These are phyloP conservation scores for Mucor velutinosus DNA, from an alignment of 371 early-diverging fungal species.

Conservation along the genomic window DNA sequence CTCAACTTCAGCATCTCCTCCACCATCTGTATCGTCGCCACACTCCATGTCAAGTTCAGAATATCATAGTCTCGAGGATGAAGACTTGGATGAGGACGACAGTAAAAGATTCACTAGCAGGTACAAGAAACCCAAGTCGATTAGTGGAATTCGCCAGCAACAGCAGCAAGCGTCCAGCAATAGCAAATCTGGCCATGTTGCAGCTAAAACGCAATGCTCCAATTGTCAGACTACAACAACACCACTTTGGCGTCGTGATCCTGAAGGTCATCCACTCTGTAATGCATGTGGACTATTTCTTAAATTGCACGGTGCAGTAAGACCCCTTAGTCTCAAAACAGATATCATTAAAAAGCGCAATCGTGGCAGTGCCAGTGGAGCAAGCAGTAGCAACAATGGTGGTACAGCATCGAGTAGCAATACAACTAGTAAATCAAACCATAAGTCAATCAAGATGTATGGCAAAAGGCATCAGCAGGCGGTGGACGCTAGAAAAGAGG, in stretches of 20 bases:
- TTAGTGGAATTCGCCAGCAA: neutral
- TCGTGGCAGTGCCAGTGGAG: slow-evolving; percentile 34
- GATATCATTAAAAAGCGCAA: slow-evolving; percentile 87
- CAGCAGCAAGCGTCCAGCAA: neutral
- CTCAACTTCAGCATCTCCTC: slow-evolving; percentile 7
- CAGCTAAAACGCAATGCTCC: slow-evolving; percentile 61
- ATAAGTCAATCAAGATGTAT: neutral
- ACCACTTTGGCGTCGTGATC: slow-evolving; percentile 95
- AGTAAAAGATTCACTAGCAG: neutral
- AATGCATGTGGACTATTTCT: slow-evolving; percentile 72
- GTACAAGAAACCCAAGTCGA: neutral
- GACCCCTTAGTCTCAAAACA: slow-evolving; percentile 82
- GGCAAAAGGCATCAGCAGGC: neutral
- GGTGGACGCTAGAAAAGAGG: neutral
- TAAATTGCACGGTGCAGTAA: slow-evolving; percentile 84
- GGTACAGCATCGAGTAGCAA: neutral
- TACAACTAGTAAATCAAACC: neutral
- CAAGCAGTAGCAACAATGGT: neutral
- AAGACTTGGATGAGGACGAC: neutral
- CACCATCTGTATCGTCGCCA: slow-evolving; percentile 14
- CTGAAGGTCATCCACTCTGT: slow-evolving; percentile 66
- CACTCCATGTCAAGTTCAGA: slow-evolving; percentile 25
- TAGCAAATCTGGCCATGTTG: neutral
- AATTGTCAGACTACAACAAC: slow-evolving; percentile 93
- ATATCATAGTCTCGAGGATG: slow-evolving; percentile 19